A percentile compares a stretch with the other conserved stretches of the same genome.
phyloP scores from a whole-genome alignment of 768 basidiomycete genomes.

The Suillus americanus region DNA sequence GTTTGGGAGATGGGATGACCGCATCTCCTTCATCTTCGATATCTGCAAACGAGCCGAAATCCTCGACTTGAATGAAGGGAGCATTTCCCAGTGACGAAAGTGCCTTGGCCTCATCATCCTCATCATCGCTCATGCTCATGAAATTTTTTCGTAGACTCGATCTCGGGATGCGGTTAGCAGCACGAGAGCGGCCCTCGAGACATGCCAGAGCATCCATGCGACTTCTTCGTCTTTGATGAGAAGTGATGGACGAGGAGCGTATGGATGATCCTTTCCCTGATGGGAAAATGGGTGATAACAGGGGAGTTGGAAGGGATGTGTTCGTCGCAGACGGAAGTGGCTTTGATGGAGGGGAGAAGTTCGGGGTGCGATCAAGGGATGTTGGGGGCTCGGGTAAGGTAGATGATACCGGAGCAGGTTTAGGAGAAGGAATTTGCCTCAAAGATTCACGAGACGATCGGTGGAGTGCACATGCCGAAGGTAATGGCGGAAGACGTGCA shows the following conservation, averaged over 20 bases:
- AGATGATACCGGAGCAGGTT: slow-evolving; percentile 51
- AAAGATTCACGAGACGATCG: slow-evolving; percentile 42
- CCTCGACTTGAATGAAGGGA: slow-evolving; percentile 20
- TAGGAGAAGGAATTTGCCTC: slow-evolving; percentile 55
- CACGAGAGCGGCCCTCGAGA: slow-evolving; percentile 53
- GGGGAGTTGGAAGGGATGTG: slow-evolving; percentile 22
- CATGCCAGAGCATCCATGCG: slow-evolving; percentile 62
- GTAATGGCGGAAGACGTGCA: slow-evolving; percentile 11
- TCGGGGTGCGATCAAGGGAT: neutral
- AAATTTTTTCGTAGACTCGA: slow-evolving; percentile 45
- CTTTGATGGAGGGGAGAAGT: neutral
- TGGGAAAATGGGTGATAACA: slow-evolving; percentile 14
- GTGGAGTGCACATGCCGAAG: slow-evolving; percentile 18
- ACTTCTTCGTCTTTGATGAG: slow-evolving; percentile 45
- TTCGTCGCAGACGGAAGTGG: slow-evolving; percentile 10
- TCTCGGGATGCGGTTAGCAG: slow-evolving; percentile 20
- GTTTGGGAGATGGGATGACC: slow-evolving; percentile 18
- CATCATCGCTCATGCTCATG: slow-evolving; percentile 70
- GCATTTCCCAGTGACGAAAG: slow-evolving; percentile 10
- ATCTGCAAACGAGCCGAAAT: slow-evolving; percentile 26
- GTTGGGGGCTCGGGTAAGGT: slow-evolving; percentile 43
- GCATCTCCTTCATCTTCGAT: slow-evolving; percentile 33
- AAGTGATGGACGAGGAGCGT: slow-evolving; percentile 41
- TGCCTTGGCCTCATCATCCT: slow-evolving; percentile 39
- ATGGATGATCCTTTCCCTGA: slow-evolving; percentile 17